These are phyloP conservation scores for Fusarium sp. DNA, from an alignment of 2,329 filamentous ascomycete genomes.

Conservation along the genomic window DNA sequence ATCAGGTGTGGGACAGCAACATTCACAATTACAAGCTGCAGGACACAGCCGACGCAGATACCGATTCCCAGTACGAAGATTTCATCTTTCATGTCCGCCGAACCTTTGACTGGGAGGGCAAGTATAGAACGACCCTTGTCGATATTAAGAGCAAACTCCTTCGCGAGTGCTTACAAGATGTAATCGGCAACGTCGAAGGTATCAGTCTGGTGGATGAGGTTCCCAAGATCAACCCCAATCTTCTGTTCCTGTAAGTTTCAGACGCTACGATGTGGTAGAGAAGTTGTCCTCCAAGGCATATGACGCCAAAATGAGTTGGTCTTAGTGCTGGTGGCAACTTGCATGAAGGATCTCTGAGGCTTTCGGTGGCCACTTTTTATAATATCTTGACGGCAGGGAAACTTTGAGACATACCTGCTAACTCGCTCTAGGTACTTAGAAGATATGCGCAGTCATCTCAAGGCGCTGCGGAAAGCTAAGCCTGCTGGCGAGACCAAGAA, in stretches of 20 bases:
- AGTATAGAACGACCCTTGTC: constrained; percentile 76
- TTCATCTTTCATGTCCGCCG: constrained; percentile 86
- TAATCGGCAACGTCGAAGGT: constrained; percentile 55
- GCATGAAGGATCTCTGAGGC: not conserved
- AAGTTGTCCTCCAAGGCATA: not conserved
- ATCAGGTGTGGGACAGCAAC: constrained; percentile 64
- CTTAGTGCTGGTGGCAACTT: not conserved
- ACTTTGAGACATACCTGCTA: not conserved
- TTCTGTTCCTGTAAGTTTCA: constrained; percentile 70
- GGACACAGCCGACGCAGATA: constrained; percentile 60
- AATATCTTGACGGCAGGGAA: not conserved
- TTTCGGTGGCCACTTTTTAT: not conserved
- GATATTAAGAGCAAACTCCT: constrained; percentile 88
- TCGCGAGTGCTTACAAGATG: constrained; percentile 67
- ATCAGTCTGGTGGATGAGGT: constrained; percentile 84
- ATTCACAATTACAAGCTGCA: constrained; percentile 66
- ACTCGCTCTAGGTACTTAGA: constrained; percentile 74
- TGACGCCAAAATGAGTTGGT: not conserved
- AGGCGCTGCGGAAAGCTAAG: constrained; percentile 70
- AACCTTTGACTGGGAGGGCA: constrained; percentile 86
- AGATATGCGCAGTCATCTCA: constrained; percentile 73
- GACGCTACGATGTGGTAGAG: not conserved
- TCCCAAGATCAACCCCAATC: constrained; percentile 77
- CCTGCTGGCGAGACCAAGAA: constrained; percentile 60
- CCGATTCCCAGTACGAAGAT: constrained; percentile 73